Evolutionary conservation across 768 basidiomycete species (phyloP).

Genomic region (Cubamyces lactineus): DNA sequence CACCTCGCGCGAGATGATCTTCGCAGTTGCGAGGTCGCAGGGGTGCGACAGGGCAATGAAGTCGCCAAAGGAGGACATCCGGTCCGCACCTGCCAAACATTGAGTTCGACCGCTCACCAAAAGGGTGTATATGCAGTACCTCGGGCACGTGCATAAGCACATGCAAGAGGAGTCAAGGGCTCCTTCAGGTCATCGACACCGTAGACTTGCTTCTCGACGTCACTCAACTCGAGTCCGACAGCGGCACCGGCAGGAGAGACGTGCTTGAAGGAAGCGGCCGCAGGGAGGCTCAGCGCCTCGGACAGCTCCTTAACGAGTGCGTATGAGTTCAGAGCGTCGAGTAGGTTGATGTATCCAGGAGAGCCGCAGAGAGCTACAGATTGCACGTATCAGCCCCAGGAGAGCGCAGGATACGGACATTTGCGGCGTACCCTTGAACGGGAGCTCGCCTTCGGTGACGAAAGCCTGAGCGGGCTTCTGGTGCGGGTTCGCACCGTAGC

Average conservation of each 20-base stretch:
- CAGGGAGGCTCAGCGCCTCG: conserved; percentile 84
- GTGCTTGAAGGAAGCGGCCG: conserved; percentile 99
- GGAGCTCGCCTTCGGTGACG: conserved; percentile 84
- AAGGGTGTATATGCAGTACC: conserved; percentile 48
- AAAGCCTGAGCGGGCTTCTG: conserved; percentile 98
- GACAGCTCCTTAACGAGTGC: conserved; percentile 94
- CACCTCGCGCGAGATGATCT: conserved; percentile 97
- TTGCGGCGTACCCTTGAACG: conserved; percentile 79
- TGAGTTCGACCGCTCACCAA: background rate
- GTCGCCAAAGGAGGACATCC: conserved; percentile 99
- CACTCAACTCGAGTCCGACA: conserved; percentile 81
- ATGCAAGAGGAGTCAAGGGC: conserved; percentile 83
- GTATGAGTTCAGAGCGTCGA: conserved; percentile 97
- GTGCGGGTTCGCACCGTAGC: conserved; percentile 98
- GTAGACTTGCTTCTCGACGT: conserved; percentile 90
- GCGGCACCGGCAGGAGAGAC: conserved; percentile 98
- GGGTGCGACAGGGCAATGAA: conserved; percentile 94
- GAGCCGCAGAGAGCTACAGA: conserved; percentile 83
- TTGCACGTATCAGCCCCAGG: background rate
- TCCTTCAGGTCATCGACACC: conserved; percentile 96
- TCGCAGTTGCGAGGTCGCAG: conserved; percentile 93
- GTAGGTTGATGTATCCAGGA: conserved; percentile 97
- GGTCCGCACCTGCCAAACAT: conserved; percentile 74
- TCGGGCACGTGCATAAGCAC: conserved; percentile 94
- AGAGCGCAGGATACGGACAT: conserved; percentile 8